Conservation (phyloP, 306 rosid genomes). For the Clitoria ternatea region DNA sequence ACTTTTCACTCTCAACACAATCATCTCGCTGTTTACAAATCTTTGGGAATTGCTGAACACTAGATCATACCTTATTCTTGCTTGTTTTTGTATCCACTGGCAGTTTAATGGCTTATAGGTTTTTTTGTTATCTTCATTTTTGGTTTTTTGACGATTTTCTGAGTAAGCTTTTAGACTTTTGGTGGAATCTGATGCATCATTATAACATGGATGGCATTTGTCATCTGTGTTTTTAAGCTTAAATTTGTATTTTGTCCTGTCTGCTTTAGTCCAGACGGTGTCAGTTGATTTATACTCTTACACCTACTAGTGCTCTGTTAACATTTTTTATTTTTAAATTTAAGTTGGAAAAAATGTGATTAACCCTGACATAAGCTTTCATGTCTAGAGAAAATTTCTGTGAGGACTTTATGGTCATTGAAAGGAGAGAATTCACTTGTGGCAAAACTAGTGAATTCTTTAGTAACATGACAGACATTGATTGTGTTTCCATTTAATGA, state of each 20-base stretch:
- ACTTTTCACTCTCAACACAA: neutral
- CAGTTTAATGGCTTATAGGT: neutral
- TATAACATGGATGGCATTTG: slow-evolving; percentile 3
- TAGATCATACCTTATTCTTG: slow-evolving; percentile 1
- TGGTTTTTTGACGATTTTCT: neutral
- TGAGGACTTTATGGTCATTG: neutral
- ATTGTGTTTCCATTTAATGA: neutral
- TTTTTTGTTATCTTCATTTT: neutral
- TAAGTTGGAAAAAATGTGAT: neutral
- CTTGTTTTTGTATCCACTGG: neutral
- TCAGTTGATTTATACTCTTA: neutral
- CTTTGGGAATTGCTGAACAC: slow-evolving; percentile 13
- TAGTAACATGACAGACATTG: neutral
- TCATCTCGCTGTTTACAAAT: slow-evolving; percentile 7
- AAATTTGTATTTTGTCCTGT: slow-evolving; percentile 5
- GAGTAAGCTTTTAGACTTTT: neutral
- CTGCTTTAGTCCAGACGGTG: neutral
- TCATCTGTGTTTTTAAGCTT: too few species aligned
- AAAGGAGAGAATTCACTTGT: neutral
- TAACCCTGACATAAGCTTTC: neutral
- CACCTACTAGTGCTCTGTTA: neutral
- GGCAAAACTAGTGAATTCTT: neutral
- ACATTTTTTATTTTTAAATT: neutral
- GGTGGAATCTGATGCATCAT: neutral
- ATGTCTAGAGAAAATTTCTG: neutral